Percentiles rank a stretch among this genome's conserved stretches.
phyloP scores from a whole-genome alignment of 176 grass and related monocot genomes.

The Ensete ventricosum region DNA sequence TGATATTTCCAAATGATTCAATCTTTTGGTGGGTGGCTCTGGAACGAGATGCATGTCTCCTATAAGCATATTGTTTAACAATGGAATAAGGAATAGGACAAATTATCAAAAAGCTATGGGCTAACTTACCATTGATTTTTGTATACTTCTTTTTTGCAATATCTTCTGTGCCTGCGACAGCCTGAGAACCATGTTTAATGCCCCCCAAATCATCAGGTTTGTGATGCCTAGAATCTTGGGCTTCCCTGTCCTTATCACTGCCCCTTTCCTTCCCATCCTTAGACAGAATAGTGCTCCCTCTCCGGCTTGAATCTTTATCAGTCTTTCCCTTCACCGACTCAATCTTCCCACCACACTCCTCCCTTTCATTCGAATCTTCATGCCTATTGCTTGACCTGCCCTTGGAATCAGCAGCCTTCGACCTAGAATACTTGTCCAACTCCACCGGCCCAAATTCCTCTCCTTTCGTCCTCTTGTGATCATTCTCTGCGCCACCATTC shows the following conservation, averaged over 20 bases:
- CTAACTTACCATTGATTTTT: conserved; percentile 50
- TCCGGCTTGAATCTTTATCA: conserved; percentile 45
- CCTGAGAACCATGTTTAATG: conserved; percentile 60
- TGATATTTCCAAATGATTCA: too few species aligned
- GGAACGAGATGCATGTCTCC: too few species aligned
- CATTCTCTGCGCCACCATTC: conserved; percentile 61
- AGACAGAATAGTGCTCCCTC: conserved; percentile 40
- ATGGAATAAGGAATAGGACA: not conserved
- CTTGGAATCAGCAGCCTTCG: conserved; percentile 64
- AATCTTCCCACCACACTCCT: conserved; percentile 26
- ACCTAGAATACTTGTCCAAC: conserved; percentile 43
- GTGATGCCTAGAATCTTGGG: conserved; percentile 59
- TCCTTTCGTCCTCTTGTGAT: conserved; percentile 57
- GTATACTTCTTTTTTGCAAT: conserved; percentile 41
- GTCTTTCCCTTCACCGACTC: conserved; percentile 41
- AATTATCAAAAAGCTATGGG: not conserved
- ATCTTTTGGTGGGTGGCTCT: too few species aligned
- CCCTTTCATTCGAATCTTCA: conserved; percentile 27
- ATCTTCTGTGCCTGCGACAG: conserved; percentile 32
- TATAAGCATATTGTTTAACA: not conserved
- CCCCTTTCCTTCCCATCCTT: conserved; percentile 60
- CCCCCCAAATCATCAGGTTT: conserved; percentile 52
- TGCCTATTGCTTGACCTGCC: conserved; percentile 42
- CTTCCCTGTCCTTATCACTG: conserved; percentile 40
- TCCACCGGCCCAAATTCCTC: conserved; percentile 44